A percentile compares a stretch with the other conserved stretches of the same genome.
Evolutionary conservation across 108 stramenopile species (phyloP).

Genomic region (Pseudonitzschia multistriata): DNA sequence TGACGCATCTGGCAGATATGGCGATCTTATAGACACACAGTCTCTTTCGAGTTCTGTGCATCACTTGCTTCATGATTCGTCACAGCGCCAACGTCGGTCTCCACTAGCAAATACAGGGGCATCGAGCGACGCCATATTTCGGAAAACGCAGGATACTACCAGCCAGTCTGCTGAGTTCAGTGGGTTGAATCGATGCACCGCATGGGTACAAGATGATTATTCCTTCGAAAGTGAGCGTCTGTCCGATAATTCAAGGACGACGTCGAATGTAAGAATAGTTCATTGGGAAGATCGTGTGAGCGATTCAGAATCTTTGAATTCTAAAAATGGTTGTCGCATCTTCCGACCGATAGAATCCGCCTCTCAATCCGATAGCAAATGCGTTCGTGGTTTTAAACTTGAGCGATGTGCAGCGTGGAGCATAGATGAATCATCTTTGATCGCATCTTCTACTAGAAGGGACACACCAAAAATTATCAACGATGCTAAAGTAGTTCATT

Average conservation of each 20-base stretch:
- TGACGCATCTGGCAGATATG: background rate
- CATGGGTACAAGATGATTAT: conserved; percentile 25
- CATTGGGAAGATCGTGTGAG: conserved; percentile 27
- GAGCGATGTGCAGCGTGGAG: conserved; percentile 29
- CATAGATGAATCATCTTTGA: conserved; percentile 7
- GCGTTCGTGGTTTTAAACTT: conserved; percentile 1
- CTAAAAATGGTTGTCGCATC: conserved; percentile 5
- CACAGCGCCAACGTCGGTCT: background rate
- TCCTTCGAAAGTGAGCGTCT: conserved; percentile 2
- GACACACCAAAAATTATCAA: background rate
- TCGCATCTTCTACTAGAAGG: background rate
- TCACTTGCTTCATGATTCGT: conserved; percentile 6
- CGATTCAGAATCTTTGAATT: background rate
- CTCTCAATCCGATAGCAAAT: background rate
- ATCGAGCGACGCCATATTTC: conserved; percentile 10
- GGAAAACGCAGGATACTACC: background rate
- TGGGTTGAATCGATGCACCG: conserved; percentile 25
- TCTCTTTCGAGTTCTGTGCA: conserved; percentile 8
- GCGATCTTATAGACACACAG: background rate
- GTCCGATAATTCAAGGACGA: background rate
- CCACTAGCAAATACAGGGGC: background rate
- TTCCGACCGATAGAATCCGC: background rate
- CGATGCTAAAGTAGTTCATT: conserved; percentile 14
- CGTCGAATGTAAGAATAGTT: conserved; percentile 2
- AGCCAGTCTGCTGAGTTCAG: conserved; percentile 13